Base-by-base conservation (phyloP, 148 eudicot species). In the Heliosperma pusillum region DNA sequence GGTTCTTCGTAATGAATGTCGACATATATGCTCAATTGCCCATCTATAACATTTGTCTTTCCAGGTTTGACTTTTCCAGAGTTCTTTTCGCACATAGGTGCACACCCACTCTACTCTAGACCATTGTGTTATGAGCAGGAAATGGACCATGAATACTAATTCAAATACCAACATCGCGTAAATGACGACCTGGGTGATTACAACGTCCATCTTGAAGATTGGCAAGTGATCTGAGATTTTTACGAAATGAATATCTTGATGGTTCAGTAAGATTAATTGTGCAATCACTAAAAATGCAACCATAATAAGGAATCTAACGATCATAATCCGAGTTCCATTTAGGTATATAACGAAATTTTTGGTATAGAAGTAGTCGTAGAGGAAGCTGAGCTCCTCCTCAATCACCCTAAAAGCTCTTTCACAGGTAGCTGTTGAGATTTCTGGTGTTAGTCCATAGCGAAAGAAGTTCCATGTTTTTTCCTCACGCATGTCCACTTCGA, bases 371-470 rank as follows among this genome's bases (percentile, higher is more conserved):
- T 65, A 65, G 12, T 65, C 69, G 45, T 65, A 65, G 21, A 65
- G 22, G 45, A 65, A 65, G 45, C 69, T n/a, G n/a, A n/a, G n/a
- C n/a, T n/a, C n/a, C n/a, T n/a, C n/a, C n/a, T n/a, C n/a, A n/a
- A n/a, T n/a, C 11, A 65, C 69, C 45, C 45, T 65, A 20, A 65
- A 65, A 65, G 69, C 5, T 65, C 69, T 65, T 11, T 65, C 69
- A 16, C 20, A 65, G 45, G 69, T 65, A n/a, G 44, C 69, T 17
- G 44, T 20, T 65, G 69, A 65, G 9, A 65, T 29, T 7, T 65
- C 69, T n/a, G n/a, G n/a, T n/a, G n/a, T n/a, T n/a, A n/a, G n/a
- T n/a, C n/a, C n/a, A n/a, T n/a, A n/a, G n/a, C n/a, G n/a, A n/a
- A n/a, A n/a, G n/a, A n/a, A n/a, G n/a, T n/a, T n/a, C n/a, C n/a